Percentiles rank a stretch among this genome's conserved stretches.
These are phyloP conservation scores for Boletus insuetus DNA, from an alignment of 768 basidiomycete species.

Conservation along the genomic window DNA sequence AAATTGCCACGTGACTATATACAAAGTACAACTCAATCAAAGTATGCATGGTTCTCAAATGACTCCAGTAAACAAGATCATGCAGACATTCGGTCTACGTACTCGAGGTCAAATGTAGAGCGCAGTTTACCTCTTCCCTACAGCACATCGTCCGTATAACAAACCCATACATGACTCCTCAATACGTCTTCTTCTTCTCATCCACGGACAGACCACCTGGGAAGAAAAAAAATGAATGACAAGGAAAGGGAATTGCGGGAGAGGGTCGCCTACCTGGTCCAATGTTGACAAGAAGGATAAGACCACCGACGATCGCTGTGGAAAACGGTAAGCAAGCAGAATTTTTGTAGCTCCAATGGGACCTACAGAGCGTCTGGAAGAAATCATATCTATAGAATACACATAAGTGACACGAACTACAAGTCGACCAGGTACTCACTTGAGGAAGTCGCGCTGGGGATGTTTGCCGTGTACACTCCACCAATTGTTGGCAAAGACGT, in stretches of 20 bases:
- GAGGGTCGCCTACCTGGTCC: conserved; percentile 67
- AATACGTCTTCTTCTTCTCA: conserved; percentile 98
- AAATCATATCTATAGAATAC: conserved; percentile 79
- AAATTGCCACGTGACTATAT: conserved; percentile 17
- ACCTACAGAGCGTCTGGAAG: conserved; percentile 88
- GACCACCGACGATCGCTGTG: conserved; percentile 89
- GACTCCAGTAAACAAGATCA: conserved; percentile 12
- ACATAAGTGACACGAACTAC: conserved; percentile 19
- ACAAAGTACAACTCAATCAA: too few species aligned
- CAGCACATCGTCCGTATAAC: not conserved
- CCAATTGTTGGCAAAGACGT: conserved; percentile 98
- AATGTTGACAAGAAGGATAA: conserved; percentile 97
- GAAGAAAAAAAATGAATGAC: conserved; percentile 1
- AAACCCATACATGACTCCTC: conserved; percentile 1
- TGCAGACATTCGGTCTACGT: conserved; percentile 20
- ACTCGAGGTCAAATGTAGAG: conserved; percentile 9
- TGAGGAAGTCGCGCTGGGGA: conserved; percentile 96
- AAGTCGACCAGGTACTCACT: conserved; percentile 50
- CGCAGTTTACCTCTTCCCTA: conserved; percentile 9
- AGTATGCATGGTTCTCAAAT: not conserved
- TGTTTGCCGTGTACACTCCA: conserved; percentile 92
- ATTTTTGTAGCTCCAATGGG: not conserved
- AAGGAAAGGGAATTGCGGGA: not conserved
- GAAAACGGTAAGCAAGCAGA: conserved; percentile 8
- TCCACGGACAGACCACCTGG: conserved; percentile 95